Base-by-base conservation (phyloP, 202 grass and related monocot genomes). In the Cymbopogon flexuosus region DNA sequence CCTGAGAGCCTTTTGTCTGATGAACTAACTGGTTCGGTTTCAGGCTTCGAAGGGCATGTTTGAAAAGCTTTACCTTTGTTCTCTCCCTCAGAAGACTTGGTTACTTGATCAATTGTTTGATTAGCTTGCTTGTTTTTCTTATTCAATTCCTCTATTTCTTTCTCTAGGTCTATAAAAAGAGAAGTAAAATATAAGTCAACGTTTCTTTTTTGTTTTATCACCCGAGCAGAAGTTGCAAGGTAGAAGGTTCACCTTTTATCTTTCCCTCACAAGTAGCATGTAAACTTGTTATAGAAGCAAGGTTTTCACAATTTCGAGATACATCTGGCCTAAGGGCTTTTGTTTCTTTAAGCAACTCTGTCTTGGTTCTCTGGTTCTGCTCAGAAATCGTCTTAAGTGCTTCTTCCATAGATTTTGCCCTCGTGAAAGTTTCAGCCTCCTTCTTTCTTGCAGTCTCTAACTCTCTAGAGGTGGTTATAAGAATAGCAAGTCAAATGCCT, bases 1-100 rank as follows among this genome's bases (percentile, higher is more conserved):
- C 73, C 72, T 42, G 68, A 47, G 39, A 24, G 61, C 9, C 87
- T 77, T 72, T 89, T 91, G 72, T 84, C 80, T 57, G 86, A 91
- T 60, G 81, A 89, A 77, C 73, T 89, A 61, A 77, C 72, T 61
- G 82, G 89, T 37, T 86, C 82, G 8, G 51, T 52, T 76, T 70
- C 83, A 37, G 82, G 75, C 70, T 88, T 92, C 51, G 23, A 54
- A 56, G 84, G 68, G 22, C 12, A 29, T 47, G 23, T 45, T 31
- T 67, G 64, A 79, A 2, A 57, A 57, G 54, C 0, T 10, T 57
- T 23, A 58, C 56, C 56, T 58, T 58, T 58, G 21, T 58, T 58
- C 56, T 58, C 56, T 58, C 19, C 56, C 8, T 23, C 56, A 22
- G 19, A 23, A 58, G 56, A 58, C 21, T 58, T 23, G 56, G 21